Evolutionary conservation across 2,329 filamentous ascomycete species (phyloP).

Genomic region (Ophiocordyceps polyrhachis-furcata): DNA sequence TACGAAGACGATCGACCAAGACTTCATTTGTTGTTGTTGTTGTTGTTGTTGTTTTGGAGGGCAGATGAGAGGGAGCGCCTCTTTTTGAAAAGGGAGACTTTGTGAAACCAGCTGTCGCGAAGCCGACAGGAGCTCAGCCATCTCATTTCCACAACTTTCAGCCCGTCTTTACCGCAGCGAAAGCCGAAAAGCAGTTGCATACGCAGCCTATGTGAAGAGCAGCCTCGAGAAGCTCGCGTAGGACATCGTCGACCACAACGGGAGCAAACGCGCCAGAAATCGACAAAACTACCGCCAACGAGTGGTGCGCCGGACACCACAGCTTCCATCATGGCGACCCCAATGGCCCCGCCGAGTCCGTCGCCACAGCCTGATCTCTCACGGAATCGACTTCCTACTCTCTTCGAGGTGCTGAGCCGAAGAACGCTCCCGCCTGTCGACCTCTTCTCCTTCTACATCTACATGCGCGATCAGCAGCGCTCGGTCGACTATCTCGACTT

Average conservation of each 20-base stretch:
- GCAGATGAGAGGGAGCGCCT: background rate
- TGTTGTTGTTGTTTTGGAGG: background rate
- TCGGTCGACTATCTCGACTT: conserved; percentile 98
- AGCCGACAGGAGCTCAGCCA: background rate
- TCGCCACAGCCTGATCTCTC: conserved; percentile 39
- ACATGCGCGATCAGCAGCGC: conserved; percentile 96
- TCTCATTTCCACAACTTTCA: background rate
- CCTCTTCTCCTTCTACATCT: conserved; percentile 98
- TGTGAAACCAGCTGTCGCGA: background rate
- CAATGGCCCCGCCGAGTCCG: conserved; percentile 17
- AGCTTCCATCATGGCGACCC: conserved; percentile 7
- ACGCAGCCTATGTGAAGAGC: background rate
- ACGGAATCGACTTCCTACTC: conserved; percentile 76
- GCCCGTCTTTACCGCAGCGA: background rate
- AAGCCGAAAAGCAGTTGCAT: background rate
- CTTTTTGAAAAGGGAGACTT: background rate
- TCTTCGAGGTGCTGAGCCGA: conserved; percentile 89
- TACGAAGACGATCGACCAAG: too few species aligned
- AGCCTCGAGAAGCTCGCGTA: background rate
- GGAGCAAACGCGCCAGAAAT: background rate
- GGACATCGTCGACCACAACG: background rate
- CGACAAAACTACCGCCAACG: background rate
- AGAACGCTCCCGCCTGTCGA: conserved; percentile 92
- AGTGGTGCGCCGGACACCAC: background rate
- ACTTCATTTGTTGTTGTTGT: background rate